A percentile compares a stretch with the other conserved stretches of the same genome.
phyloP scores from a whole-genome alignment of 176 grass and related monocot species.

The Secale cereale region DNA sequence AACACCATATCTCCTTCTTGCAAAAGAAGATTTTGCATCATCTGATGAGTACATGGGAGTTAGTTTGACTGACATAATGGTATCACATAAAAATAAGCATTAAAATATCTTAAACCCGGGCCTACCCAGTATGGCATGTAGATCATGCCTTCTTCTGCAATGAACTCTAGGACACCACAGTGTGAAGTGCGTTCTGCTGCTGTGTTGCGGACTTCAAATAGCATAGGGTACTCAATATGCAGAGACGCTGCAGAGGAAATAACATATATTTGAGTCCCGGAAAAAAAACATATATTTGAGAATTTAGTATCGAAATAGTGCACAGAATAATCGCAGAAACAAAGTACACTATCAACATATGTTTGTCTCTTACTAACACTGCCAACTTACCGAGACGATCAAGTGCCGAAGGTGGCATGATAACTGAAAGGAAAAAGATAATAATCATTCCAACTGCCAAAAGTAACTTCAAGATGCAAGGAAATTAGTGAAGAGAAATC shows the following conservation, averaged over 20 bases:
- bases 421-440: slow-evolving; percentile 64
- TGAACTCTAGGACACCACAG: slow-evolving; percentile 94
- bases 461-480: slow-evolving; percentile 2
- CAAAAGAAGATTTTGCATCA: slow-evolving; percentile 99
- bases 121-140: slow-evolving; percentile 99
- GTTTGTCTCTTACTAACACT: not conserved
- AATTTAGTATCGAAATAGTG: not conserved
- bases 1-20: slow-evolving; percentile 94
- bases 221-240: slow-evolving; percentile 97
- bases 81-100: slow-evolving; percentile 11
- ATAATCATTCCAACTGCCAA: slow-evolving; percentile 8
- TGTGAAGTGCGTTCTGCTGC: slow-evolving; percentile 77
- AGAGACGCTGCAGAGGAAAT: slow-evolving; percentile 64
- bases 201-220: slow-evolving; percentile 87
- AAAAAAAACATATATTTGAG: slow-evolving; percentile 19
- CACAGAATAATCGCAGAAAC: not conserved
- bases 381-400: slow-evolving; percentile 85
- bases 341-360: slow-evolving; percentile 9
- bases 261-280: slow-evolving; percentile 6
- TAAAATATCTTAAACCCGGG: not conserved
- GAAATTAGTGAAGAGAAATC: slow-evolving; percentile 18
- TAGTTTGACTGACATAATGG: slow-evolving; percentile 25
- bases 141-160: slow-evolving; percentile 99
- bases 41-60: slow-evolving; percentile 47
- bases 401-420: slow-evolving; percentile 97